phyloP scores from a whole-genome alignment of 148 eudicot genomes.

The Euryodendron excelsum region DNA sequence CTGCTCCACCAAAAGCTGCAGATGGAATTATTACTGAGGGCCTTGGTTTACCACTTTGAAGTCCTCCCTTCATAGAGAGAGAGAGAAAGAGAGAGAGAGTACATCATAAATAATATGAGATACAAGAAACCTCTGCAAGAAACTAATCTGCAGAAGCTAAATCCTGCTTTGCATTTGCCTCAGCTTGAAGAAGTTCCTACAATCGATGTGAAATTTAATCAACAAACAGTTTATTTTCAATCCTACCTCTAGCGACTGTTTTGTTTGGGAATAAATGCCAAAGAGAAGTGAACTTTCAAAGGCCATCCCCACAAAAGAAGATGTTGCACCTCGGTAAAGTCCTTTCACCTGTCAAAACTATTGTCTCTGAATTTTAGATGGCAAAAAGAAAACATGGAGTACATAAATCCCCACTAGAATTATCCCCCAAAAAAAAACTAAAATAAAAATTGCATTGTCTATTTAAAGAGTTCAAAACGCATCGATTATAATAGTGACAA shows the following conservation, averaged over 20 bases:
- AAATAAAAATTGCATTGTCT: neutral
- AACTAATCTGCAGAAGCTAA: conserved; percentile 8
- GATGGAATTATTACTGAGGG: conserved; percentile 70
- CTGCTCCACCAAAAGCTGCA: conserved; percentile 69
- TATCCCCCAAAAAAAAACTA: neutral
- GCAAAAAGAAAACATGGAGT: neutral
- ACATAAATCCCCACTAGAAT: conserved; percentile 10
- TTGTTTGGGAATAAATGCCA: conserved; percentile 86
- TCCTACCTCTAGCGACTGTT: conserved; percentile 67
- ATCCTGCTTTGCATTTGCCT: neutral
- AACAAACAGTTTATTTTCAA: neutral
- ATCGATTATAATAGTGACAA: neutral
- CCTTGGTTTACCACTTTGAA: conserved; percentile 55
- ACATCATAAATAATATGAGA: neutral
- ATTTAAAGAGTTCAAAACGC: neutral
- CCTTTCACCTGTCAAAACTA: conserved; percentile 67
- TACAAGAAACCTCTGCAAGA: neutral
- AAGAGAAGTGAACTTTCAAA: conserved; percentile 91
- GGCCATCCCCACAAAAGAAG: conserved; percentile 88
- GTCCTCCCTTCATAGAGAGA: conserved; percentile 45
- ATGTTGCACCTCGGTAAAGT: conserved; percentile 89
- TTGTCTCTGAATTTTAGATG: neutral
- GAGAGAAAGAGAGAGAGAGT: neutral
- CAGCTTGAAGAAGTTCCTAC: neutral
- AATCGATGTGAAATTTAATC: neutral